Base-by-base conservation (phyloP, 805 yeast genomes). In the Kazachstania bromeliacearum region DNA sequence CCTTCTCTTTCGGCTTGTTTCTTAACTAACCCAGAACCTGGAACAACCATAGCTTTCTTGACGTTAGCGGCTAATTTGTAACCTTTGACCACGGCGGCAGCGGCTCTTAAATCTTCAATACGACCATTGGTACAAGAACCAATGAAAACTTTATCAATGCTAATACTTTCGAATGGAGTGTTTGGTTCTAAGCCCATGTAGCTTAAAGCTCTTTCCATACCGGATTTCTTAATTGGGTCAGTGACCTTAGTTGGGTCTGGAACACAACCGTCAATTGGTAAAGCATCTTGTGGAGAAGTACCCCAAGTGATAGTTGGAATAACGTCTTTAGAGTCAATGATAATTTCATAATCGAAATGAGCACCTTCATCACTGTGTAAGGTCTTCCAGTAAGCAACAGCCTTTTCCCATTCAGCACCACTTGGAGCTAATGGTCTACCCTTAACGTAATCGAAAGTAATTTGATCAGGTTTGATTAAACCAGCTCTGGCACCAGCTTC, bases 401-500 rank as follows among this genome's bases (percentile, higher is more conserved):
- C 99, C 63, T 89, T 87, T 38, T 83, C 95, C 95, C 95, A 92
- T 64, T 89, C 88, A 4, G 63, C 85, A 41, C 94, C 98, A 56
- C 74, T 73, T 56, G 98, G 98, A 46, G 96, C 89, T 49, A 92
- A 71, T 30, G 97, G 96, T 58, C 96, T 76, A 42, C 94, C 95
- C 67, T 88, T 79, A 51, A 92, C 71, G 64, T 92, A 92, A 41
- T 80, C 80, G 54, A 82, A 84, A 19, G 98, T 89, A 34, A 61
- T 77, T 47, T 87, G 82, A 59, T 92, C 99, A 7, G 99, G 99
- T 46, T 81, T 83, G 60, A 92, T 89, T 96, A 92, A 85, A 65
- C 99, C 99, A 17, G 99, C 97, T 68, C 99, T 80, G 13, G 99
- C 98, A 67, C 99, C 99, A 41, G 82, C 99, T 68, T 92, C 99